A percentile compares a stretch with the other conserved stretches of the same genome.
Evolutionary conservation across 257 asterid genomes (phyloP).

Genomic region (Rubia yunnanensis): DNA sequence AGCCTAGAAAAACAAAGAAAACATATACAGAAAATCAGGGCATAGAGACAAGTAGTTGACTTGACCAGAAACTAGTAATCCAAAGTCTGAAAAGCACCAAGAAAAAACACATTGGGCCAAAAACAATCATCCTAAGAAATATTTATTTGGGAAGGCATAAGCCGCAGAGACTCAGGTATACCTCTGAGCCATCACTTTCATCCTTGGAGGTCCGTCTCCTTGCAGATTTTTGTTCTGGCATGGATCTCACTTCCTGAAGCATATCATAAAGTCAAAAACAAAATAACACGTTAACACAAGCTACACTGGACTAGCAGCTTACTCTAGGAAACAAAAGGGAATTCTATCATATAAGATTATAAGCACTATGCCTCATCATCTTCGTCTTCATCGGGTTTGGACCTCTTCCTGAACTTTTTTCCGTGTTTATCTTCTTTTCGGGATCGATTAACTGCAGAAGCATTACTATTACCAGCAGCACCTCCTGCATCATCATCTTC

Average conservation of each 20-base stretch:
- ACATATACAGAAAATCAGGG: background rate
- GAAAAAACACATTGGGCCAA: background rate
- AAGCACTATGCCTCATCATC: slow-evolving; percentile 64
- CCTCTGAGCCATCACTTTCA: slow-evolving; percentile 75
- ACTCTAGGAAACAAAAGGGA: slow-evolving; percentile 19
- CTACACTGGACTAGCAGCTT: slow-evolving; percentile 15
- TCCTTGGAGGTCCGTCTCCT: slow-evolving; percentile 45
- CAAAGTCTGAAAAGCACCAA: background rate
- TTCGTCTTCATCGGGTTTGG: slow-evolving; percentile 48
- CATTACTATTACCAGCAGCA: slow-evolving; percentile 11
- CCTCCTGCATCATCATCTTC: slow-evolving; percentile 36
- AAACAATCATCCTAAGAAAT: background rate
- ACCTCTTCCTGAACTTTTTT: slow-evolving; percentile 79
- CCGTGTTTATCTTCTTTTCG: slow-evolving; percentile 42
- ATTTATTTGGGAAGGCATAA: background rate
- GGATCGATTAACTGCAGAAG: slow-evolving; percentile 29
- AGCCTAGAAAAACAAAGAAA: background rate
- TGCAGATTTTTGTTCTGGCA: slow-evolving; percentile 46
- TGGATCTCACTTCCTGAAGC: slow-evolving; percentile 34
- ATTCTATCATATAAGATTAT: slow-evolving; percentile 23
- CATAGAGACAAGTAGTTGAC: background rate
- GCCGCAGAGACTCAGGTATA: slow-evolving; percentile 14
- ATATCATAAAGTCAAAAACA: slow-evolving; percentile 26
- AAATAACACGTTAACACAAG: slow-evolving; percentile 19
- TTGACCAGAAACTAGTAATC: background rate